Conservation (phyloP, 2,329 filamentous ascomycete genomes). For the Colletotrichum acutatum region DNA sequence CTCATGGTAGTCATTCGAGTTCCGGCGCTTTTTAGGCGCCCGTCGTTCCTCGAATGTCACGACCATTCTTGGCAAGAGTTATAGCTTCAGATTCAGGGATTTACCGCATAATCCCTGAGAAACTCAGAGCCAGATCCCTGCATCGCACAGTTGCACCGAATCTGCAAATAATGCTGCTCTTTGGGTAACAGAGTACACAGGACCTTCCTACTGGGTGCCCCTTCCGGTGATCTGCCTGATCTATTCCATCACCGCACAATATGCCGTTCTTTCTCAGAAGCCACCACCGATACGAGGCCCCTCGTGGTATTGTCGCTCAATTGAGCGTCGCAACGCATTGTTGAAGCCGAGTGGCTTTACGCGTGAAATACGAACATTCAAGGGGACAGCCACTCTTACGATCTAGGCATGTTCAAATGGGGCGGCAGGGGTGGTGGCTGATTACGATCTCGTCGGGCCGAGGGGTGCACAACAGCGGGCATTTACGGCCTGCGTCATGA, state of each 20-base stretch:
- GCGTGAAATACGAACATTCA: background rate
- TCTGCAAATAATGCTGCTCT: background rate
- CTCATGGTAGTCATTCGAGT: background rate
- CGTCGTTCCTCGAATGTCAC: background rate
- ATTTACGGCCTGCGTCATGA: slow-evolving; percentile 4
- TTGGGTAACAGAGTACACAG: background rate
- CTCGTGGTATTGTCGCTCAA: background rate
- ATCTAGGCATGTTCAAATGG: background rate
- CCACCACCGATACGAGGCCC: background rate
- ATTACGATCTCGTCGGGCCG: background rate
- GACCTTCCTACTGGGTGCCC: background rate
- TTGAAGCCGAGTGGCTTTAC: background rate
- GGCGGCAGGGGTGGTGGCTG: background rate
- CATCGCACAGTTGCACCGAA: background rate
- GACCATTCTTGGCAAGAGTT: background rate
- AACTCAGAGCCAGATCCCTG: background rate
- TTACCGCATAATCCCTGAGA: background rate
- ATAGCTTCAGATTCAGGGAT: background rate
- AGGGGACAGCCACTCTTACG: background rate
- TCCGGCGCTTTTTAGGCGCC: background rate
- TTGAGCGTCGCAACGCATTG: background rate
- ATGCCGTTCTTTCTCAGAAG: too few relatives aligned
- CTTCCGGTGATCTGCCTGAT: background rate
- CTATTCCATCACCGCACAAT: background rate
- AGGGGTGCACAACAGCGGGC: slow-evolving; percentile 16